These are phyloP conservation scores for Yamadazyma buinensis DNA, from an alignment of 1,139 yeast species.

Conservation along the genomic window DNA sequence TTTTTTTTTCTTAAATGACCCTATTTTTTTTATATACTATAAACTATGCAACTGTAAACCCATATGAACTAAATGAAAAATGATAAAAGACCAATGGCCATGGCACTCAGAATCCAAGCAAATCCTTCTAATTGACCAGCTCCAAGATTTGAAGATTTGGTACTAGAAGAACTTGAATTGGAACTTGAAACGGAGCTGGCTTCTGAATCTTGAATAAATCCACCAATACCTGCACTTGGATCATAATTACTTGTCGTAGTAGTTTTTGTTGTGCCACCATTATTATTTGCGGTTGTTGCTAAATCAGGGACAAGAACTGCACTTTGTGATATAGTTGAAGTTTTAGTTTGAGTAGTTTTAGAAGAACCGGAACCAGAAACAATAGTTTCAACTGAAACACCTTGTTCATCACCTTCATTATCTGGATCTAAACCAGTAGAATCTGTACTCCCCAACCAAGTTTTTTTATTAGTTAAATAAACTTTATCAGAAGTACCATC, in stretches of 20 bases:
- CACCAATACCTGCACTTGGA: conserved; percentile 27
- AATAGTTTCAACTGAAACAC: conserved; percentile 9
- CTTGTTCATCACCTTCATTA: conserved; percentile 22
- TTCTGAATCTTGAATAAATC: conserved; percentile 32
- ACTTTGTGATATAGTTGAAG: conserved; percentile 11
- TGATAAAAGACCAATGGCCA: conserved; percentile 18
- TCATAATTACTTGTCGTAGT: conserved; percentile 14
- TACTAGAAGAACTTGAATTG: conserved; percentile 5
- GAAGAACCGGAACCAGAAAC: conserved; percentile 12
- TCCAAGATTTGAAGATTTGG: conserved; percentile 4
- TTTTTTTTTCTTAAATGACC: too few relatives aligned
- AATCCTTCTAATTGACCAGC: conserved; percentile 7
- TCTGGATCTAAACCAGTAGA: conserved; percentile 67
- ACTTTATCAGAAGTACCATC: conserved; percentile 46
- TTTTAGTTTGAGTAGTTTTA: conserved; percentile 12
- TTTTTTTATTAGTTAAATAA: conserved; percentile 55
- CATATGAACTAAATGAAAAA: not conserved
- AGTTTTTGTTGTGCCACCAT: conserved; percentile 11
- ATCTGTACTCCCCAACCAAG: conserved; percentile 55
- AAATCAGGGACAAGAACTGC: conserved; percentile 11
- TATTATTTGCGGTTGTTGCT: conserved; percentile 8
- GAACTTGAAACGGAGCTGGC: conserved; percentile 11
- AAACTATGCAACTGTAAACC: too few relatives aligned
- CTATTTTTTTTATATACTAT: too few relatives aligned
- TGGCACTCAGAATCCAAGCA: conserved; percentile 17